These are phyloP conservation scores for Kuraishia molischiana DNA, from an alignment of 805 yeast species.

Conservation along the genomic window DNA sequence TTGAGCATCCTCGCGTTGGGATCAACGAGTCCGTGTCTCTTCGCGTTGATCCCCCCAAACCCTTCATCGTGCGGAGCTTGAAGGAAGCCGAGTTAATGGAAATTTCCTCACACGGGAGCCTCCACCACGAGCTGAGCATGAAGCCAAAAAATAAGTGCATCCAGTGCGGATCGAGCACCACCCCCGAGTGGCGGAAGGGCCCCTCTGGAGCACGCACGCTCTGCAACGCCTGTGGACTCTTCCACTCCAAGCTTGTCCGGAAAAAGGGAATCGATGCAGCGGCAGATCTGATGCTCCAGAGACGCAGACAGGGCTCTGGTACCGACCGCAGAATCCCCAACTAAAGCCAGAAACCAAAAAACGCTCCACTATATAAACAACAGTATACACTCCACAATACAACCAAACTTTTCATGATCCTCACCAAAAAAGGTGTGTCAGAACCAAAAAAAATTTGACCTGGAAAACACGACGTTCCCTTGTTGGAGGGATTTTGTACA, in stretches of 20 bases:
- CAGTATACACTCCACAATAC: no score
- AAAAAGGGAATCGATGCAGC: constrained; percentile 35
- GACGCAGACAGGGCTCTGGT: constrained; percentile 18
- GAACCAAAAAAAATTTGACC: no score
- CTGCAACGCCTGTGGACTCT: constrained; percentile 90
- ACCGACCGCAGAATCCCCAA: constrained; percentile 18
- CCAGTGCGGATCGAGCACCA: constrained; percentile 66
- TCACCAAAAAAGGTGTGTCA: no score
- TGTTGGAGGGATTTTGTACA: no score
- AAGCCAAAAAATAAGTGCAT: constrained; percentile 29
- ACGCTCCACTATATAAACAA: no score
- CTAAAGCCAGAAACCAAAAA: no score
- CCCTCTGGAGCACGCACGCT: constrained; percentile 75
- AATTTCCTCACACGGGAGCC: constrained; percentile 19
- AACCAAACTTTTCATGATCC: no score
- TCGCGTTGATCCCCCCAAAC: constrained; percentile 20
- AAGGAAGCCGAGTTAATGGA: constrained; percentile 4
- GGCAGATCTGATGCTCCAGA: constrained; percentile 20
- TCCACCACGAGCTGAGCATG: constrained; percentile 24
- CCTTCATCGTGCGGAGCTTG: constrained; percentile 8
- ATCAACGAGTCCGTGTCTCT: constrained; percentile 14
- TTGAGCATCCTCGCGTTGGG: neutral
- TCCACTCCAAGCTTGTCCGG: constrained; percentile 50
- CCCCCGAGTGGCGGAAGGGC: constrained; percentile 94
- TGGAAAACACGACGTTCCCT: no score